Conservation (phyloP, 2,329 filamentous ascomycete genomes). For the Samsoniella hepiali region DNA sequence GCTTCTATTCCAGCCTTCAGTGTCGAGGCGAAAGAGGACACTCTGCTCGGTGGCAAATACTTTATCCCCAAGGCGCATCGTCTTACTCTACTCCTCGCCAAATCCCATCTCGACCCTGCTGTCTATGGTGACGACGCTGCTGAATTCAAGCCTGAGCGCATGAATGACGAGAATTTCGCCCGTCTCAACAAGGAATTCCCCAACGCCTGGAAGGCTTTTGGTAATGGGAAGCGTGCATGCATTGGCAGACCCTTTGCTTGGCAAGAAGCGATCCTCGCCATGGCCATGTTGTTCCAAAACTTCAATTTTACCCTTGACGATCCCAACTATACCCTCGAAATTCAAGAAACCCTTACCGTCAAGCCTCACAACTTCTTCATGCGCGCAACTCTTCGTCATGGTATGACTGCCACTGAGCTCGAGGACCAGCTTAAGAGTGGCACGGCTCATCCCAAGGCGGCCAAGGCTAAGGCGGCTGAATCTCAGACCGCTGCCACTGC, state of each 20-base stretch:
- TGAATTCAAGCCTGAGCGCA: conserved; percentile 67
- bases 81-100: conserved; percentile 48
- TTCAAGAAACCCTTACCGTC: conserved; percentile 57
- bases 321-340: conserved; percentile 53
- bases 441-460: conserved; percentile 21
- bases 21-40: conserved; percentile 52
- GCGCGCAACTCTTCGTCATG: conserved; percentile 52
- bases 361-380: conserved; percentile 64
- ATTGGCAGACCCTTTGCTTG: conserved; percentile 72
- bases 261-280: conserved; percentile 65
- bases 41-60: conserved; percentile 60
- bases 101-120: conserved; percentile 58
- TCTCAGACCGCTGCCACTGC: neutral
- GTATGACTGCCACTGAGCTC: conserved; percentile 43
- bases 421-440: conserved; percentile 42
- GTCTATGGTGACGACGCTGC: conserved; percentile 64
- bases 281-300: conserved; percentile 65
- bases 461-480: conserved; percentile 18
- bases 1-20: conserved; percentile 59
- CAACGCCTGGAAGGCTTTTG: conserved; percentile 70
- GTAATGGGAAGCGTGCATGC: conserved; percentile 66
- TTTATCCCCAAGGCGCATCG: conserved; percentile 50
- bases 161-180: conserved; percentile 66
- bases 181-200: conserved; percentile 57
- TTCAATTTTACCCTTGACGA: conserved; percentile 65